Evolutionary conservation across 1,139 yeast genomes (phyloP), one percentile per base, ranked within the genome.

Genomic region (Pichia sp.): DNA sequence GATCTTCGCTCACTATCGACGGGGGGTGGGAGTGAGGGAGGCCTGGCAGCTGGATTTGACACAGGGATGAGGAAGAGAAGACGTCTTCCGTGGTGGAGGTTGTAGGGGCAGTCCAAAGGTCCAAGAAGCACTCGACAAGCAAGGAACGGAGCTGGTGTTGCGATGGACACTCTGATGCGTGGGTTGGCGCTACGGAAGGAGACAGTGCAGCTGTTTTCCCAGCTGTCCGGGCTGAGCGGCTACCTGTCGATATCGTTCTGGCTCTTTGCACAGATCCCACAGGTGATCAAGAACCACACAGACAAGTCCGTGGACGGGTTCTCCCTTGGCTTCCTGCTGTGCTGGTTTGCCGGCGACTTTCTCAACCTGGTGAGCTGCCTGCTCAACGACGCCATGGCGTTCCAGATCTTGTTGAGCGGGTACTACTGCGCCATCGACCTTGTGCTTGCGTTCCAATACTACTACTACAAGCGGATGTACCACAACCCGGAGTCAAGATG

Each of bases 241-340:
- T 73, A 76, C 34, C 62, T 79, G 10, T 81, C 87, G 0, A 74
- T 84, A 53, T 70, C 76, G 10, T 74, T 88, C 53, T 92, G 97
- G 88, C 75, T 90, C 47, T 84, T 90, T 63, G 96, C 97, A 1
- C 95, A 89, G 67, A 71, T 89, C 30, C 98, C 98, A 0, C 99
- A 92, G 67, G 84, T 90, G 19, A 71, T 83, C 57, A 82, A 85
- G 64, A 92, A 92, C 64, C 88, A 87, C 69, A 75, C 75, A 36
- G 81, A 78, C 66, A 85, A 88, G 65, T 85, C 95, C 0, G 96
- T 95, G 1, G 95, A 85, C 43, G 98, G 97, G 1, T 76, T 93
- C 34, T 87, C 96, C 6, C 80, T 87, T n/a, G 77, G 78, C 8
- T 90, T 92, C 63, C 75, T 93, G 5, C 59, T 80, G 19, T 81